Evolutionary conservation across 805 yeast genomes (phyloP), one percentile per base, ranked within the genome.

Genomic region (Myxozyma nipponensis): DNA sequence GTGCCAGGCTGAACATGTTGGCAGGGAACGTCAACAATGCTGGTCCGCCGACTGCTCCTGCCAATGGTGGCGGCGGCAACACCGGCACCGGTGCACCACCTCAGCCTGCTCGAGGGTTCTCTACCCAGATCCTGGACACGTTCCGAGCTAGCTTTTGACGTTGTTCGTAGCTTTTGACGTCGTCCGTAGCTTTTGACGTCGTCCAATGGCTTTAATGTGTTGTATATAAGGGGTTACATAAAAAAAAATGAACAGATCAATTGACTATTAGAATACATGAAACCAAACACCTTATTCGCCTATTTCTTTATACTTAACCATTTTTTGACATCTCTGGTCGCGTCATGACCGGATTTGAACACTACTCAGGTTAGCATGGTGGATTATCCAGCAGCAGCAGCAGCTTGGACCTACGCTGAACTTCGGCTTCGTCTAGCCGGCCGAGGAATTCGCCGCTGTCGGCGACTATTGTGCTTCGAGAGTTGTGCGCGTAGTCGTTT

Each of bases 381-480:
- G 30, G 25, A 28, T 25, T 2, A 9, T 13, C 4, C 18, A 28
- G 17, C 41, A 35, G 18, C 10, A 13, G 25, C 13, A 13, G 21
- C 18, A 15, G 15, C 21, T 10, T 10, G 6, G 10, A 46, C 64
- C 51, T 43, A 61, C 66, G 61, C 30, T 66, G 67, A 64, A 78
- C 83, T 62, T 89, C 97, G 64, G 79, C 83, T 61, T 83, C 87
- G 63, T 89, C 97, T 54, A 89, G 69, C 3, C 82, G 79, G 51
- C 77, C 72, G 40, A 86, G 60, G 59, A 89, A 85, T 47, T 74
- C 70, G 54, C 71, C 69, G 52, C 77, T 70, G 57, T 75, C 77
- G 64, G 77, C 73, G 51, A 71, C 67, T 24, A 48, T 48, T 6
- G 59, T 58, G 13, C 66, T 68, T 13, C 63, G 59, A n/a, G 77